Percentiles rank a stretch among this genome's conserved stretches.
These are phyloP conservation scores for Phytophthora pistaciae DNA, from an alignment of 352 stramenopile species.

Conservation along the genomic window DNA sequence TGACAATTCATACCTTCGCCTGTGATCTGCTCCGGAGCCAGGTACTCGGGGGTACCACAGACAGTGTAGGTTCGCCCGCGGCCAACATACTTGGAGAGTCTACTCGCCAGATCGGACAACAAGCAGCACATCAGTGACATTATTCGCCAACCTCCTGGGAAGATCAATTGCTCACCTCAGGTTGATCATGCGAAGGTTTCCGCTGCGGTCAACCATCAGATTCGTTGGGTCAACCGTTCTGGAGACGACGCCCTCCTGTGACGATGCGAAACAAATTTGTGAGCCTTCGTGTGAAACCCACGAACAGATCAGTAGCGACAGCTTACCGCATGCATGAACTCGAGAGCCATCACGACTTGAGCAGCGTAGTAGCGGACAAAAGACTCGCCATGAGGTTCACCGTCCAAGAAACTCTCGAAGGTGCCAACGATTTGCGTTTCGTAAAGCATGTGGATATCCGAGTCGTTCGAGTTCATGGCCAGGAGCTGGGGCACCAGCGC, in stretches of 20 bases:
- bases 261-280: constrained; percentile 4
- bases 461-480: constrained; percentile 80
- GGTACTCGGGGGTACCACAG: constrained; percentile 86
- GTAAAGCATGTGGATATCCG: constrained; percentile 88
- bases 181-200: constrained; percentile 87
- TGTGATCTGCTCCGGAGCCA: constrained; percentile 89
- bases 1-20: constrained; percentile 60
- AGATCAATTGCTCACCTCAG: constrained; percentile 52
- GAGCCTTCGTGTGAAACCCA: constrained; percentile 1
- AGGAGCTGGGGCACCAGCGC: constrained; percentile 72
- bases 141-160: neutral
- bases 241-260: constrained; percentile 81
- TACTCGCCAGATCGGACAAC: constrained; percentile 20
- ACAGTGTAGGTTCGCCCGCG: constrained; percentile 87
- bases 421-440: constrained; percentile 82
- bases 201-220: constrained; percentile 81
- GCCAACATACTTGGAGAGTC: constrained; percentile 89
- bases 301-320: neutral
- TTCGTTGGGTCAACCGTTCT: constrained; percentile 84
- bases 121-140: neutral
- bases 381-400: constrained; percentile 74
- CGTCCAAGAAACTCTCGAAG: constrained; percentile 81
- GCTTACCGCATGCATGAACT: constrained; percentile 82
- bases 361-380: constrained; percentile 90
- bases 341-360: constrained; percentile 82